Evolutionary conservation across 495 filamentous ascomycete species (phyloP).

Genomic region (Viridothelium virens): DNA sequence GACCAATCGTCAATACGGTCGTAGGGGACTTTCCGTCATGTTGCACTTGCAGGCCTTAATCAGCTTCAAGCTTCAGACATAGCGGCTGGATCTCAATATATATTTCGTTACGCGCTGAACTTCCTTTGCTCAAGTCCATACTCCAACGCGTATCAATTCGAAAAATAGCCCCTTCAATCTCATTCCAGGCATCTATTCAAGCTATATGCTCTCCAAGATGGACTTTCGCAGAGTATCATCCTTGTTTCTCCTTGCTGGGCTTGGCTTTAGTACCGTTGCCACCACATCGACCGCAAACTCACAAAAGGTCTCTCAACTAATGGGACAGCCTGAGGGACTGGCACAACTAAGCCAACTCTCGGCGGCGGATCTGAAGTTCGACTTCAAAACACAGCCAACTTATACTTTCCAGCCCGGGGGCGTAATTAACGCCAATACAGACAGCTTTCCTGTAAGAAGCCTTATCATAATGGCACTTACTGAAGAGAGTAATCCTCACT

Average conservation of each 20-base stretch:
- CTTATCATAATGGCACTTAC: not conserved
- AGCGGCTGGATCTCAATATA: not conserved
- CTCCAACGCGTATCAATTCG: not conserved
- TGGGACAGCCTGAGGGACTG: not conserved
- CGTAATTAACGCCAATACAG: constrained; percentile 39
- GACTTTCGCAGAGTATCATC: not conserved
- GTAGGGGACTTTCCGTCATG: too few relatives aligned
- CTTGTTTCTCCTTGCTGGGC: not conserved
- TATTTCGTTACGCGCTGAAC: not conserved
- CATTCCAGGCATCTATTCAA: not conserved
- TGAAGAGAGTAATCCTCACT: constrained; percentile 30
- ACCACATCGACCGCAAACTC: not conserved
- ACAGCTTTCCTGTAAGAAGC: constrained; percentile 30
- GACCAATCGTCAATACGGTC: too few relatives aligned
- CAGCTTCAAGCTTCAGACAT: too few relatives aligned
- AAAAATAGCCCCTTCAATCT: not conserved
- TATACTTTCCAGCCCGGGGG: constrained; percentile 34
- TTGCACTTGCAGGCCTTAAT: too few relatives aligned
- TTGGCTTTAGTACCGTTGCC: not conserved
- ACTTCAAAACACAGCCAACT: constrained; percentile 34
- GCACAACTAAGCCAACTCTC: not conserved
- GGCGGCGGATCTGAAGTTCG: constrained; percentile 26
- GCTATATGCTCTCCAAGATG: not conserved
- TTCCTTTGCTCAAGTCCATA: not conserved
- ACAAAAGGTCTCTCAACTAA: not conserved